A percentile compares a stretch with the other conserved stretches of the same genome.
Evolutionary conservation across 73 alveolate genomes (phyloP).

Genomic region (Paramecium biaurelia): DNA sequence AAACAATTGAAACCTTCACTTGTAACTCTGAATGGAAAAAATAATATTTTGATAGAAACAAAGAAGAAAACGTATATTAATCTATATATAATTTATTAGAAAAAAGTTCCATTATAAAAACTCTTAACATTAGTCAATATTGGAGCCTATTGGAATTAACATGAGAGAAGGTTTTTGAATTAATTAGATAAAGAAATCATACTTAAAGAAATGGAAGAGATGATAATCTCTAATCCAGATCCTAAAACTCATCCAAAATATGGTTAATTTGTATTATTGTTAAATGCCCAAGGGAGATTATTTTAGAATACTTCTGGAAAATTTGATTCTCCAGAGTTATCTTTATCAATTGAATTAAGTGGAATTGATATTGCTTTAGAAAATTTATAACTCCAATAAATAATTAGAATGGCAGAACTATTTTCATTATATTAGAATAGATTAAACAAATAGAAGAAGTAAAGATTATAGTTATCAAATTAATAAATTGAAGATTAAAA

Average conservation of each 20-base stretch:
- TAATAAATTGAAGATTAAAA: conserved; percentile 23
- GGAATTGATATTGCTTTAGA: conserved; percentile 10
- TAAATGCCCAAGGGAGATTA: conserved; percentile 25
- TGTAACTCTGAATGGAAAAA: background rate
- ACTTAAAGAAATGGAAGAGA: background rate
- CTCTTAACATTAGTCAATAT: background rate
- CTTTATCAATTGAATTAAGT: background rate
- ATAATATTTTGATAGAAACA: conserved; percentile 16
- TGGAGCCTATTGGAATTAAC: conserved; percentile 38
- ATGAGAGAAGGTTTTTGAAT: background rate
- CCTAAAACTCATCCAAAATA: background rate
- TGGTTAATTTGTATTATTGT: background rate
- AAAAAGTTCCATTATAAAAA: conserved; percentile 38
- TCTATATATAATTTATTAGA: background rate
- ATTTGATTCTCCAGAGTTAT: conserved; percentile 28
- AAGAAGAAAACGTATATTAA: background rate
- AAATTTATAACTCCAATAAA: background rate
- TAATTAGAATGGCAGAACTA: conserved; percentile 37
- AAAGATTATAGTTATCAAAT: background rate
- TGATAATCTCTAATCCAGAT: background rate
- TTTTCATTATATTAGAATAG: conserved; percentile 1
- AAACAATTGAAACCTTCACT: background rate
- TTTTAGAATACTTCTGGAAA: conserved; percentile 12
- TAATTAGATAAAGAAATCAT: background rate
- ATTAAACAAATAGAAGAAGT: background rate